Percentiles rank a stretch among this genome's conserved stretches.
These are phyloP conservation scores for Dichotomocladium elegans DNA, from an alignment of 371 early-diverging fungal genomes.

Conservation along the genomic window DNA sequence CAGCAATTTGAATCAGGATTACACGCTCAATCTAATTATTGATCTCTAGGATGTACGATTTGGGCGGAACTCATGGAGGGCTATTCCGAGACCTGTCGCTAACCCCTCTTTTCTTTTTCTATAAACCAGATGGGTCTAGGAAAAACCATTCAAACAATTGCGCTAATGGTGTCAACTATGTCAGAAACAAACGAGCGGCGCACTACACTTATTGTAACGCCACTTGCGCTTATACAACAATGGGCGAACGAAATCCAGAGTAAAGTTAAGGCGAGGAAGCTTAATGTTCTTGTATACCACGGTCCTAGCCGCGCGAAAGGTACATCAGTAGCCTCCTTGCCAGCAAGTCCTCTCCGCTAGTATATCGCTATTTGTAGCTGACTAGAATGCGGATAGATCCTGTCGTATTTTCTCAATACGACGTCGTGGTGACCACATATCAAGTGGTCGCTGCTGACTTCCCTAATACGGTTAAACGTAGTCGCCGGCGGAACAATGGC, in stretches of 20 bases:
- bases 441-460: conserved; percentile 57
- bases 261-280: conserved; percentile 39
- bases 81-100: too few relatives aligned
- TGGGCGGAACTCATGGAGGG: neutral
- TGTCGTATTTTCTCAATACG: conserved; percentile 47
- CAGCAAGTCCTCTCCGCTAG: neutral
- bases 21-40: too few relatives aligned
- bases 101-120: too few relatives aligned
- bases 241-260: conserved; percentile 63
- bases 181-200: conserved; percentile 20
- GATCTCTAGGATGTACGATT: too few relatives aligned
- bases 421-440: conserved; percentile 74
- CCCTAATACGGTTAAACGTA: conserved; percentile 8
- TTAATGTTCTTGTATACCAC: conserved; percentile 63
- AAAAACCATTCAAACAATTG: conserved; percentile 86
- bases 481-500: conserved; percentile 5
- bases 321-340: too few relatives aligned
- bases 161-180: conserved; percentile 42
- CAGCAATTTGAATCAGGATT: too few relatives aligned
- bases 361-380: neutral
- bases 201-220: conserved; percentile 64
- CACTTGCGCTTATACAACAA: conserved; percentile 62
- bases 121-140: conserved; percentile 90
- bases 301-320: conserved; percentile 40
- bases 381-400: conserved; percentile 9